phyloP scores from a whole-genome alignment of 2,329 filamentous ascomycete genomes.

The Colletotrichum sp. region DNA sequence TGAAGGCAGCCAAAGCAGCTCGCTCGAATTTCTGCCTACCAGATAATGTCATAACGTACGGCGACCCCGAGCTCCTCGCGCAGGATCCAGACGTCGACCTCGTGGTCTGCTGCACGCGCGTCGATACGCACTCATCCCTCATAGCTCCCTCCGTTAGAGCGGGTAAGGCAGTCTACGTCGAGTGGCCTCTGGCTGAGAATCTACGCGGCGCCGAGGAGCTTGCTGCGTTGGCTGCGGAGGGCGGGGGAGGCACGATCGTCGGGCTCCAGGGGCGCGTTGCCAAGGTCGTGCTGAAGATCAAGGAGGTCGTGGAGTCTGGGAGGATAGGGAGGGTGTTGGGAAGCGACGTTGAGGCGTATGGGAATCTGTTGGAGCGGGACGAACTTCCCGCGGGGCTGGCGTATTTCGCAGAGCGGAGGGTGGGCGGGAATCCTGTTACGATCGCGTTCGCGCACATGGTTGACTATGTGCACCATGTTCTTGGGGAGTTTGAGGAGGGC shows the following conservation, averaged over 20 bases:
- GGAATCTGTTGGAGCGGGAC: slow-evolving; percentile 38
- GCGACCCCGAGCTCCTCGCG: slow-evolving; percentile 51
- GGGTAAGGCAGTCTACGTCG: slow-evolving; percentile 59
- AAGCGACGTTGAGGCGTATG: slow-evolving; percentile 46
- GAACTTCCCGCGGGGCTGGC: slow-evolving; percentile 36
- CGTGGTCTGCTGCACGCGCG: slow-evolving; percentile 59
- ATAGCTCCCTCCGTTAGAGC: slow-evolving; percentile 51
- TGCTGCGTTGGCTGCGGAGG: slow-evolving; percentile 6
- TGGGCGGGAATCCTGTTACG: slow-evolving; percentile 50
- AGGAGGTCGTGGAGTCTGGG: slow-evolving; percentile 46
- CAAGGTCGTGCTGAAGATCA: slow-evolving; percentile 48
- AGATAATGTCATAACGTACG: slow-evolving; percentile 50
- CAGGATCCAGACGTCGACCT: slow-evolving; percentile 56
- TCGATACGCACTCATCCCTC: slow-evolving; percentile 55
- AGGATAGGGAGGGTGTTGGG: slow-evolving; percentile 58
- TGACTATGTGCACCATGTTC: not conserved
- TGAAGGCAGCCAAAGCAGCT: slow-evolving; percentile 46
- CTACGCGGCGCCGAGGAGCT: slow-evolving; percentile 44
- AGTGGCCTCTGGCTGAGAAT: slow-evolving; percentile 62
- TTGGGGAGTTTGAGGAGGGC: not conserved
- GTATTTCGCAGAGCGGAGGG: slow-evolving; percentile 53
- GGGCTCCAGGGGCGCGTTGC: slow-evolving; percentile 57
- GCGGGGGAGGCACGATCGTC: slow-evolving; percentile 40
- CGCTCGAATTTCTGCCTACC: slow-evolving; percentile 47
- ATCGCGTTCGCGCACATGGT: slow-evolving; percentile 43